Conservation (phyloP, 805 yeast genomes). For the Nakazawaea populi region DNA sequence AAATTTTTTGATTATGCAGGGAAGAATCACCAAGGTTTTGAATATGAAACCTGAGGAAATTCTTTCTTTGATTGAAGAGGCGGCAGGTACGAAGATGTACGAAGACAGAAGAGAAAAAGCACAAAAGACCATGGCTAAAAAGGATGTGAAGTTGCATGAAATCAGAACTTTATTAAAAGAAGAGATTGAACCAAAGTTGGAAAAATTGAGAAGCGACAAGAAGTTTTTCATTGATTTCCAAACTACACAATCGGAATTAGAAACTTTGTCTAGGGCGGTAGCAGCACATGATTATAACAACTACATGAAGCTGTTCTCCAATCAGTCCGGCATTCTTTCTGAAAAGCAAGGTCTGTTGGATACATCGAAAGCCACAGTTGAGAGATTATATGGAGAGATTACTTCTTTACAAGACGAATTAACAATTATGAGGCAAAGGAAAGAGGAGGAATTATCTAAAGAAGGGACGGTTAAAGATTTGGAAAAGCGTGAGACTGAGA, state of each 20-base stretch:
- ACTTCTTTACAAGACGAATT: conserved; percentile 55
- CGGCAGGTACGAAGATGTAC: conserved; percentile 95
- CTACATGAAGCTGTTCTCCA: conserved; percentile 32
- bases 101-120: conserved; percentile 93
- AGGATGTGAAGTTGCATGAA: conserved; percentile 77
- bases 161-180: conserved; percentile 68
- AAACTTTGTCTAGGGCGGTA: conserved; percentile 64
- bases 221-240: conserved; percentile 81
- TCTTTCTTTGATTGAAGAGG: conserved; percentile 89
- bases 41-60: conserved; percentile 95
- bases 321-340: conserved; percentile 36
- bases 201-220: conserved; percentile 74
- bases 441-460: conserved; percentile 52
- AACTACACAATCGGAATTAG: conserved; percentile 75
- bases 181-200: conserved; percentile 91
- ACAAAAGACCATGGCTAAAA: conserved; percentile 83
- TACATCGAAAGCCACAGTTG: conserved; percentile 36
- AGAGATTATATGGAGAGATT: conserved; percentile 49
- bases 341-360: conserved; percentile 34
- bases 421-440: conserved; percentile 41
- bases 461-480: conserved; percentile 56
- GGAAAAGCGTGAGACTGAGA: conserved; percentile 49
- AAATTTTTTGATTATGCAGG: conserved; percentile 97
- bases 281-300: conserved; percentile 67
- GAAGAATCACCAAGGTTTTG: conserved; percentile 93